Conservation (phyloP, 768 basidiomycete genomes). For the Cyathus striatus region DNA sequence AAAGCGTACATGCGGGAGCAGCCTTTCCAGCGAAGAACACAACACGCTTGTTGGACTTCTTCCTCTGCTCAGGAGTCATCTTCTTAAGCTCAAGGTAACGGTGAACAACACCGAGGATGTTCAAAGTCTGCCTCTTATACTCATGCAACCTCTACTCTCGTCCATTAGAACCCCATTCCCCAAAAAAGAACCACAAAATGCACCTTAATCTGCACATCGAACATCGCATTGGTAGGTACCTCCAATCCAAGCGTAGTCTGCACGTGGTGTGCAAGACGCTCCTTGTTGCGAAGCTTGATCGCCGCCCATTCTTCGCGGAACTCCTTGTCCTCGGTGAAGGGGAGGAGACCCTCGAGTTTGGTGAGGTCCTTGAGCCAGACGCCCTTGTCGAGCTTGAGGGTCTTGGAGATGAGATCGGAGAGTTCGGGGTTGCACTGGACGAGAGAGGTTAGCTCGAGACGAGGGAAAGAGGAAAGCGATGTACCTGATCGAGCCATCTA, state of each 20-base stretch:
- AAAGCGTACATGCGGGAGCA: conserved; percentile 76
- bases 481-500: conserved; percentile 81
- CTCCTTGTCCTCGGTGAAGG: conserved; percentile 61
- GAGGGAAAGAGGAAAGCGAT: conserved; percentile 1
- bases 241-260: conserved; percentile 64
- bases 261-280: conserved; percentile 75
- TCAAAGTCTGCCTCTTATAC: conserved; percentile 94
- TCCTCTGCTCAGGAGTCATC: conserved; percentile 72
- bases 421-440: conserved; percentile 83
- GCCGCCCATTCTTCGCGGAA: conserved; percentile 81
- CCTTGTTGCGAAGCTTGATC: conserved; percentile 89
- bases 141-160: conserved; percentile 93
- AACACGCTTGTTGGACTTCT: conserved; percentile 78
- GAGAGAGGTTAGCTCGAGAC: not conserved
- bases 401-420: conserved; percentile 77
- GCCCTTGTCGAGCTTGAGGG: conserved; percentile 67
- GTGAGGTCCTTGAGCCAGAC: conserved; percentile 84
- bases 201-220: conserved; percentile 93
- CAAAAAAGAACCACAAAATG: too few species aligned
- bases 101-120: conserved; percentile 87
- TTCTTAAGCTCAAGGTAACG: conserved; percentile 79
- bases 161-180: too few species aligned
- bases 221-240: conserved; percentile 75
- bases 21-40: conserved; percentile 99
- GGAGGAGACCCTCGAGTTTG: conserved; percentile 73